These are phyloP conservation scores for Ustilago curta DNA, from an alignment of 1,284 basidiomycete genomes.

Conservation along the genomic window DNA sequence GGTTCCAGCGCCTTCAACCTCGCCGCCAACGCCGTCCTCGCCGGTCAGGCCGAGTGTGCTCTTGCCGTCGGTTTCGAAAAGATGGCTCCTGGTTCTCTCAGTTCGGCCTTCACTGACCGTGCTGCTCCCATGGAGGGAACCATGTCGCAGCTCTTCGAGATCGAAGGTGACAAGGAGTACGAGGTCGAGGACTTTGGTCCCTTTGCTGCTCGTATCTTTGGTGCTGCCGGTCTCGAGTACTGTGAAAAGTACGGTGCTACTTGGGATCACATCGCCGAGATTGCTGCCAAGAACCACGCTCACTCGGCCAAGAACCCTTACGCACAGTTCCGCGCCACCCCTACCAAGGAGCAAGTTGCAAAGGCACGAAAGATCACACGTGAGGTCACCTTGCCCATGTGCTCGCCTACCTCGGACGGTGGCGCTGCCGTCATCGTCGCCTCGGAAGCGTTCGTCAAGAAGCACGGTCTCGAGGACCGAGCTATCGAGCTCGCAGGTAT, in stretches of 20 bases:
- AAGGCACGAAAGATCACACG: constrained; percentile 74
- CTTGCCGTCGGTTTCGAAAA: constrained; percentile 88
- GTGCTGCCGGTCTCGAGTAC: constrained; percentile 82
- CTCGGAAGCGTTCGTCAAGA: constrained; percentile 83
- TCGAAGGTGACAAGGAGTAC: constrained; percentile 75
- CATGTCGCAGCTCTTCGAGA: constrained; percentile 72
- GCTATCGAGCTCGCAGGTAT: constrained; percentile 76
- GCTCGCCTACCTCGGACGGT: constrained; percentile 78
- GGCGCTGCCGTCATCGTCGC: constrained; percentile 74
- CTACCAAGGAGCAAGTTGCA: constrained; percentile 45
- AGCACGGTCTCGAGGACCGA: constrained; percentile 82
- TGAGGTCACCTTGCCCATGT: constrained; percentile 86
- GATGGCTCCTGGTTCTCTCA: constrained; percentile 76
- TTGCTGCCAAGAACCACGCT: constrained; percentile 82
- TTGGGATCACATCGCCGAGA: constrained; percentile 79
- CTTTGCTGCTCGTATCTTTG: constrained; percentile 79
- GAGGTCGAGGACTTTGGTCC: constrained; percentile 76
- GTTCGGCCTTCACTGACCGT: constrained; percentile 79
- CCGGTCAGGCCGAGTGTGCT: constrained; percentile 79
- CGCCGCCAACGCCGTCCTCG: constrained; percentile 71
- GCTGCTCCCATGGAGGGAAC: constrained; percentile 73
- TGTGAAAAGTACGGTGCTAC: constrained; percentile 80
- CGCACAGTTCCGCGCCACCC: constrained; percentile 77
- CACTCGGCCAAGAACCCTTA: constrained; percentile 87
- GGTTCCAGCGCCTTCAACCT: constrained; percentile 64